phyloP scores from a whole-genome alignment of 2,329 filamentous ascomycete genomes.

The Pseudonectria foliicola region DNA sequence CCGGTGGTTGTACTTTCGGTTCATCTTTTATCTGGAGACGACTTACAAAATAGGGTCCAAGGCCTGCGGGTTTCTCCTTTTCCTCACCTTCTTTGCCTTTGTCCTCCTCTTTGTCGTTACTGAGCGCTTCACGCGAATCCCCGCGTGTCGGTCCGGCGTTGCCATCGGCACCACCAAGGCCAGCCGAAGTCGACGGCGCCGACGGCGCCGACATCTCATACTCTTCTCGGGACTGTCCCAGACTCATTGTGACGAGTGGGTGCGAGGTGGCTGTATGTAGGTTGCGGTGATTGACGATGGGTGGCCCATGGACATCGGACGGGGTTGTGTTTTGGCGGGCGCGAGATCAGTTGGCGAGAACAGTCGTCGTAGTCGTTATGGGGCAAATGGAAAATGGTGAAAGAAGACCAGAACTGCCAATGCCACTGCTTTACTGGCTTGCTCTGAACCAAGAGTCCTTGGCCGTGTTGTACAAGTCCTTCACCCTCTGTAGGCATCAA shows the following conservation, averaged over 20 bases:
- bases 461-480: too few relatives aligned
- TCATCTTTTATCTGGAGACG: not conserved
- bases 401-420: too few relatives aligned
- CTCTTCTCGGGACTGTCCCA: conserved; percentile 1
- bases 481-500: too few relatives aligned
- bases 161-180: conserved; percentile 1
- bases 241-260: conserved; percentile 1
- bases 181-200: not conserved
- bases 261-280: not conserved
- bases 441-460: too few relatives aligned
- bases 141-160: not conserved
- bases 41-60: conserved; percentile 2
- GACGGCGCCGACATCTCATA: conserved; percentile 3
- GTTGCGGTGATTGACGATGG: not conserved
- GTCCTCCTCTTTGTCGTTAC: conserved; percentile 1
- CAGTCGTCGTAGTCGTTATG: too few relatives aligned
- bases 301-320: not conserved
- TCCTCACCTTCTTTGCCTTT: conserved; percentile 1
- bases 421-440: too few relatives aligned
- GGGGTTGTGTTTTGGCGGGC: not conserved
- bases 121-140: conserved; percentile 2
- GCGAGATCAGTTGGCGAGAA: not conserved
- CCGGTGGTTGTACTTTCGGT: too few relatives aligned
- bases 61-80: conserved; percentile 1
- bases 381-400: too few relatives aligned